These are phyloP conservation scores for Glycine latifolia DNA, from an alignment of 306 rosid species.

Conservation along the genomic window DNA sequence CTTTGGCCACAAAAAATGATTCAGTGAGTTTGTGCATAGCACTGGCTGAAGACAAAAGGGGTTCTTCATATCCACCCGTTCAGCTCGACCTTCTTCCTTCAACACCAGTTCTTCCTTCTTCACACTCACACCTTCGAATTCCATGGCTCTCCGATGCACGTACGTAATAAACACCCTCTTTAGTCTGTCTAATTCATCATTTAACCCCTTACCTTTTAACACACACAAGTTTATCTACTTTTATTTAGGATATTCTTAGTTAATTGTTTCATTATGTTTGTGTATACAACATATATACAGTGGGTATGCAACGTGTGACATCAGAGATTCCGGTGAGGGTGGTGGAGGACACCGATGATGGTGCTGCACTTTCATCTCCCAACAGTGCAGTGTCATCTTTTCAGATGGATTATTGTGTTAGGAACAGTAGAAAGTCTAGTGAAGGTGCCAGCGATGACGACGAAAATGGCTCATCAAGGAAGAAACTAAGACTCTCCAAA, in stretches of 20 bases:
- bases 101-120: constrained; percentile 69
- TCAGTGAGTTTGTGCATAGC: constrained; percentile 58
- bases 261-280: not conserved
- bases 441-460: constrained; percentile 71
- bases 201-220: too few species aligned
- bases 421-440: constrained; percentile 35
- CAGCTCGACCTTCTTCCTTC: constrained; percentile 90
- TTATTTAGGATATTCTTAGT: too few species aligned
- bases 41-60: constrained; percentile 31
- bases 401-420: constrained; percentile 68
- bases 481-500: constrained; percentile 92
- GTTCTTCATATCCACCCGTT: constrained; percentile 75
- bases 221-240: too few species aligned
- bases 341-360: constrained; percentile 58
- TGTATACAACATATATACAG: constrained; percentile 38
- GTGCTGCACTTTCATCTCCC: constrained; percentile 73
- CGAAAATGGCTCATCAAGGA: constrained; percentile 80
- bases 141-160: constrained; percentile 87
- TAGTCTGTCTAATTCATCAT: too few species aligned
- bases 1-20: constrained; percentile 52
- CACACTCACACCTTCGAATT: constrained; percentile 53
- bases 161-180: constrained; percentile 25
- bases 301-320: constrained; percentile 57
- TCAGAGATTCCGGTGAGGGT: constrained; percentile 53
- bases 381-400: constrained; percentile 74